Percentiles rank a stretch among this genome's conserved stretches.
phyloP scores from a whole-genome alignment of 352 stramenopile genomes.

The Phytophthora hybrid region DNA sequence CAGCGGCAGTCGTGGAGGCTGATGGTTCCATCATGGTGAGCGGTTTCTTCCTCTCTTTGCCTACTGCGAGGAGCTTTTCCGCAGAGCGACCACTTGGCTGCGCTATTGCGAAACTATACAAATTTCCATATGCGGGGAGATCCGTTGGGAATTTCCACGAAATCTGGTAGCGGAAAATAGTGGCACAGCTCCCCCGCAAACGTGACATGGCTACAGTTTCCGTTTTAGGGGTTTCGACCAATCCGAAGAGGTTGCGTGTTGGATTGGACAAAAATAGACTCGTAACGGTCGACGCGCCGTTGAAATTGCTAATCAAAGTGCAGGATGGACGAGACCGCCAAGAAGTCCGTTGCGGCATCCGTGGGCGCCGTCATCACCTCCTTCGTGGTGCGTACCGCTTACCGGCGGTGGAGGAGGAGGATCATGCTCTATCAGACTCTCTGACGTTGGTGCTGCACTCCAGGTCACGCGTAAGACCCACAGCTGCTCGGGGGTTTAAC shows the following conservation, averaged over 20 bases:
- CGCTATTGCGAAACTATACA: slow-evolving; percentile 3
- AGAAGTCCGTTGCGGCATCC: slow-evolving; percentile 73
- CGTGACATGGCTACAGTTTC: slow-evolving; percentile 34
- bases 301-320: slow-evolving; percentile 11
- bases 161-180: slow-evolving; percentile 14
- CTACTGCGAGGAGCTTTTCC: not conserved
- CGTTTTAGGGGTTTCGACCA: slow-evolving; percentile 22
- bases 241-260: slow-evolving; percentile 10
- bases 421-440: not conserved
- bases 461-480: slow-evolving; percentile 74
- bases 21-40: slow-evolving; percentile 44
- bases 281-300: not conserved
- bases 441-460: not conserved
- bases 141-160: slow-evolving; percentile 16
- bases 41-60: slow-evolving; percentile 26
- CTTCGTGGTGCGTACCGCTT: slow-evolving; percentile 56
- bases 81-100: not conserved
- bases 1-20: slow-evolving; percentile 31
- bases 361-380: slow-evolving; percentile 75
- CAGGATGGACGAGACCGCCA: slow-evolving; percentile 70
- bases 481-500: slow-evolving; percentile 12
- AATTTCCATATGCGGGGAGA: slow-evolving; percentile 34
- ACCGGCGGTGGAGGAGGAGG: not conserved
- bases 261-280: slow-evolving; percentile 26
- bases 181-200: slow-evolving; percentile 11